Evolutionary conservation across 1,139 yeast species (phyloP), one percentile per base, ranked within the genome.

Genomic region (Magnusiomyces magnusii): DNA sequence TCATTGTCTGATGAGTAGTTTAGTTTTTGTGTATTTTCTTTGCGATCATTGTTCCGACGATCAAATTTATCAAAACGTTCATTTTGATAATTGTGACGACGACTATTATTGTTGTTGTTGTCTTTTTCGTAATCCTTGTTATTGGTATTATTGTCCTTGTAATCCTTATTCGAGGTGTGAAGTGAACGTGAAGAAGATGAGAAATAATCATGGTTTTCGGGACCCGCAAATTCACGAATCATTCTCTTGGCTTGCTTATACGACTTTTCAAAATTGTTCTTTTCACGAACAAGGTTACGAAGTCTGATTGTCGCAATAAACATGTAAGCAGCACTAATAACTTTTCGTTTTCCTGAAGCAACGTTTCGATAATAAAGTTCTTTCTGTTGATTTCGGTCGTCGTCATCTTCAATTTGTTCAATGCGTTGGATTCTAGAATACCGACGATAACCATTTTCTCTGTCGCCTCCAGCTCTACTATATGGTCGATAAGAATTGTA

Each of bases 301-400:
- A 85, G 74, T 58, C 84, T 72, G 7, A 84, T 79, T 47, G 77
- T 73, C 0, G 88, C 86, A 62, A 85, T 70, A 3, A 84, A 87
- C 27, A 44, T 44, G 5, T 44, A 17, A 5, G 27, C n/a, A 44
- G 49, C 49, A 9, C 27, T 19, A 23, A 44, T 23, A 17, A 44
- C 21, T 13, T 23, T 19, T 5, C 49, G 24, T 27, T 44, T 44
- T 19, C 49, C 49, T 23, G 27, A 44, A 17, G 49, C 49, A 19
- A 44, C 49, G 17, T 44, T 44, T 19, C 49, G 24, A 27, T 44
- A 44, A 23, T 44, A 44, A 21, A 44, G 49, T 5, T 59, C 54
- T 44, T 57, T 34, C 56, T 61, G 44, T n/a, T 39, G 44, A 19
- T 39, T 39, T 10, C 44, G 44, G 5, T 39, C 44, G 3, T 10